Conservation (phyloP, 495 filamentous ascomycete species). For the Penicillium bialowiezense region DNA sequence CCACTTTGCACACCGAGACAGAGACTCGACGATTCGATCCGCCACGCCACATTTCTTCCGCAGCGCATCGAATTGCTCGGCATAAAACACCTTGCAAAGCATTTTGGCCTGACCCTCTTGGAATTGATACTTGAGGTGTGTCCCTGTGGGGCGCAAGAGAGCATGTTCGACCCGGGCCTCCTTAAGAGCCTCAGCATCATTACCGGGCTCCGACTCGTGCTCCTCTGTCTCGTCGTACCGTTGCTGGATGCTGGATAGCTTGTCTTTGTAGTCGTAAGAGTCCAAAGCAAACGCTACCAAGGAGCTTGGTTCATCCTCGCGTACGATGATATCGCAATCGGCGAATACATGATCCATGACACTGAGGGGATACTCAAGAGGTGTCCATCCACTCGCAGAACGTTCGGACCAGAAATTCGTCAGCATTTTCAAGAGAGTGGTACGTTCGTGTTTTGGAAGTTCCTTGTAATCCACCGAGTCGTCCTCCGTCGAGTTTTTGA, state of each 20-base stretch:
- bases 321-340: conserved; percentile 96
- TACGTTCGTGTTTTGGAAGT: conserved; percentile 86
- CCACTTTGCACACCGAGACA: conserved; percentile 95
- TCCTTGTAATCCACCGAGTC: conserved; percentile 62
- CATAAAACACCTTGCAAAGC: conserved; percentile 97
- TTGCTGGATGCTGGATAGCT: conserved; percentile 69
- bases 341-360: conserved; percentile 91
- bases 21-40: conserved; percentile 89
- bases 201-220: conserved; percentile 11
- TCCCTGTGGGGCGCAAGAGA: conserved; percentile 77
- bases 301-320: conserved; percentile 96
- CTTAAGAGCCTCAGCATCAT: conserved; percentile 40
- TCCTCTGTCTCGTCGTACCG: conserved; percentile 45
- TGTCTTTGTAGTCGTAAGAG: conserved; percentile 78
- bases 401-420: conserved; percentile 98
- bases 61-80: conserved; percentile 95
- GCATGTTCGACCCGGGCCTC: conserved; percentile 65
- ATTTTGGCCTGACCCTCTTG: conserved; percentile 87
- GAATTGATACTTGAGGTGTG: conserved; percentile 93
- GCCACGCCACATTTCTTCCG: conserved; percentile 88
- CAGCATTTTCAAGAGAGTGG: conserved; percentile 88
- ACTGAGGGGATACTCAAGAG: conserved; percentile 87
- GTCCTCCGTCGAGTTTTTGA: conserved; percentile 56
- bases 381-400: conserved; percentile 93
- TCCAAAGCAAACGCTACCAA: conserved; percentile 89